Base-by-base conservation (phyloP, 2,329 filamentous ascomycete genomes). In the Samsoniella hepiali region DNA sequence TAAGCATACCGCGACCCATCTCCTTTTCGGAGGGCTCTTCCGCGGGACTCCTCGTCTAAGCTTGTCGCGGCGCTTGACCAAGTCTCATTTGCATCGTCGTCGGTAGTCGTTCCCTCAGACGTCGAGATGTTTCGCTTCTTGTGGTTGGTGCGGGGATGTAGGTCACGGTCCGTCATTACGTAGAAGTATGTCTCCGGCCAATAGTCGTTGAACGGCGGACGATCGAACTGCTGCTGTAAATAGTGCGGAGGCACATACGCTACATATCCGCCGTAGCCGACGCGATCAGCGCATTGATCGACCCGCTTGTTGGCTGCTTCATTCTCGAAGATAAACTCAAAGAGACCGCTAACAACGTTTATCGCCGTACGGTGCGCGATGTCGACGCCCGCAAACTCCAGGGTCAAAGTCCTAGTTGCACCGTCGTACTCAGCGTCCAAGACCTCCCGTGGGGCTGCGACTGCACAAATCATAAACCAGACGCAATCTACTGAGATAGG, bases 31-130 rank as follows among this genome's bases (percentile, higher is more conserved):
- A 15, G 17, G 15, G 29, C 15, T 22, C 50, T 34, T 7, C 50
- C 58, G 17, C 58, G 58, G 13, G 58, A 40, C 17, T 55, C 58
- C n/a, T 55, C 40, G 9, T 62, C 47, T 27, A 32, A 9, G 38
- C 49, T 61, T n/a, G 58, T 61, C 15, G 10, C 27, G 1, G 3
- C 10, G 11, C 38, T 61, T 13, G 42, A 47, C n/a, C 8, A 3
- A 10, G 50, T 55, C 1, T 42, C n/a, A 5, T 38, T 29, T 1
- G 40, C 36, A 5, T 55, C 50, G 32, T 49, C 40, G 9, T 62
- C 59, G 5, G 29, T 40, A 5, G 11, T 34, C 1, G 47, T 17
- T 27, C 17, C 45, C 27, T 44, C 49, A 27, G 58, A 36, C 7
- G 31, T 3, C 15, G 50, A 22, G 3, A 10, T 31, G 17, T 47